Evolutionary conservation across 2,329 filamentous ascomycete species (phyloP).

Genomic region (Simplicillium sp.): DNA sequence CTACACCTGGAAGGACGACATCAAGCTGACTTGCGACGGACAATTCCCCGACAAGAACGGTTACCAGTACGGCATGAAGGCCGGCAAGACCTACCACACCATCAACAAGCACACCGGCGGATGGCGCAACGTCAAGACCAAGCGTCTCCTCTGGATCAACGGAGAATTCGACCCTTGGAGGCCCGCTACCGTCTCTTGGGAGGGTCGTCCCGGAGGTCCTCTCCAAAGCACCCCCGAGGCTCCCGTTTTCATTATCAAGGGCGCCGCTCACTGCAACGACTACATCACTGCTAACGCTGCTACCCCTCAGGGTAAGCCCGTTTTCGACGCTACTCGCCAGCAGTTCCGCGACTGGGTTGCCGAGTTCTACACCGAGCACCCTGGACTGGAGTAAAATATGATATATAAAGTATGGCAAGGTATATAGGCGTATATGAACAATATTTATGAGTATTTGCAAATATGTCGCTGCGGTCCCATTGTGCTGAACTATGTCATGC

Average conservation of each 20-base stretch:
- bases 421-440: no score
- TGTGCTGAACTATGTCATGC: no score
- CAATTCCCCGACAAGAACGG: background rate
- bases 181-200: slow-evolving; percentile 3
- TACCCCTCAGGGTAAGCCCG: slow-evolving; percentile 42
- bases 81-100: slow-evolving; percentile 25
- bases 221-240: slow-evolving; percentile 37
- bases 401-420: no score
- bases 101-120: slow-evolving; percentile 8
- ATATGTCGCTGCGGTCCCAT: no score
- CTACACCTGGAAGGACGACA: background rate
- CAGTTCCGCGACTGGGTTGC: slow-evolving; percentile 55
- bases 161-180: slow-evolving; percentile 4
- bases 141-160: slow-evolving; percentile 5
- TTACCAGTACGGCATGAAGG: slow-evolving; percentile 20
- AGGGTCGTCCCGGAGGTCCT: background rate
- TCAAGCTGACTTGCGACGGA: background rate
- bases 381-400: background rate
- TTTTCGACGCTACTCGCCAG: slow-evolving; percentile 42
- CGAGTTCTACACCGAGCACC: slow-evolving; percentile 33
- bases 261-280: slow-evolving; percentile 46
- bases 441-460: no score
- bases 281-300: slow-evolving; percentile 55
- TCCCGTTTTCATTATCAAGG: slow-evolving; percentile 23
- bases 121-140: slow-evolving; percentile 3